Evolutionary conservation across 2,329 filamentous ascomycete species (phyloP), one percentile per base, ranked within the genome.

Genomic region (Aquanectria penicillioides): DNA sequence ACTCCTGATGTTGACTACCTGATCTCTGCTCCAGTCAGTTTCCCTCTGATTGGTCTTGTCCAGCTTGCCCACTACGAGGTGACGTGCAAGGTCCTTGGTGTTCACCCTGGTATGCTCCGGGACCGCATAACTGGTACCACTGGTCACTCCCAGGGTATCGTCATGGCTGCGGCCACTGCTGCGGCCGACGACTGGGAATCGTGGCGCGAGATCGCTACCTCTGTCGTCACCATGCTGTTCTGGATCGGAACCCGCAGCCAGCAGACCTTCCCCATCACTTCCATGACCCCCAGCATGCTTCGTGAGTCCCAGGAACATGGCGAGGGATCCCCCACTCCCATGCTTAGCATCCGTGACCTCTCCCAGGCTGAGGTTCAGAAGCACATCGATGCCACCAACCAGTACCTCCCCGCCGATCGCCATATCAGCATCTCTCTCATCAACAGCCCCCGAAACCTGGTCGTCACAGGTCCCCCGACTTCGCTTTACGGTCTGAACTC

Each of bases 191-290:
- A 91, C 23, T 99, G 95, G 95, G 93, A 97, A 63, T 92, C 92
- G 1, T 99, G 95, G 75, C 87, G 91, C 65, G 89, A 91, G 71
- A 87, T 92, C 53, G 86, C 93, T 53, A 89, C 85, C 70, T 89
- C 92, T 67, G 91, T 94, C 3, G 82, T 99, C 64, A 95, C 92
- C 25, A 92, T 97, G 71, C 89, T 99, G 25, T 99, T 99, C 84
- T 99, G 95, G 95, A 97, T 99, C 67, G 95, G 96, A 74, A 89
- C 94, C 61, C 90, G 95, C 72, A 97, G 94, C 77, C 95, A 99
- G 77, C 95, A 99, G 78, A 94, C 94, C 2, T 99, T 97, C 78
- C 96, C 95, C 33, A 89, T 92, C 68, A 99, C 95, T 4, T 98
- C 95, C 28, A 85, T 99, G 70, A 93, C 94, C 4, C 96, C 95